Base-by-base conservation (phyloP, 2,329 filamentous ascomycete species). In the Mycosphaerella sp. region DNA sequence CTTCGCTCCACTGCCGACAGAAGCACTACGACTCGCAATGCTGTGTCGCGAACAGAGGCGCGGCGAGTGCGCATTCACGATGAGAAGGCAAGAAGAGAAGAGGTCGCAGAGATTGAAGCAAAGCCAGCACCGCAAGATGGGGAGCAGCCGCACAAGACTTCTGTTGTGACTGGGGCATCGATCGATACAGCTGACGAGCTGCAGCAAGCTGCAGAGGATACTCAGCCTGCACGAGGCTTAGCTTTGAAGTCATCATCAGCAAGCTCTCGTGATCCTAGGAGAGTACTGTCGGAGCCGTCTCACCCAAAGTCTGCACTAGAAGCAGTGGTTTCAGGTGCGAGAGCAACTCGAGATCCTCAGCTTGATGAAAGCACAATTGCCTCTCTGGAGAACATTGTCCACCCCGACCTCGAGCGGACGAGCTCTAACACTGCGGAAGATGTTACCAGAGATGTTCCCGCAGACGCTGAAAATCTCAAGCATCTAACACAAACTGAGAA, bases 331-430 rank as follows among this genome's bases (percentile, higher is more conserved):
- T 63, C 68, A 48, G 67, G 73, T 59, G 70, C 70, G 5, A 69
- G 49, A 38, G 56, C 56, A 12, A 65, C 62, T 8, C 56, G 61
- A 11, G 66, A 70, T 14, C 47, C 55, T 11, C 61, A 66, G 32
- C 69, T 71, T 39, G 75, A 74, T 36, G 75, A 78, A 31, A 73
- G 72, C 14, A 78, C 75, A 3, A 71, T 77, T 42, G 70, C 74
- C 44, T 76, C 74, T 3, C 65, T 78, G 6, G 73, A 77, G 61
- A 72, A 74, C 36, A 69, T 78, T 10, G 68, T 75, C 10, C 59
- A 67, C 14, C 67, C 66, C 12, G 46, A 59, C 36, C 36, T 57
- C 9, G 63, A 66, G n/a, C 48, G 57, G 5, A 60, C 54, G 6
- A 64, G 64, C 63, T 51, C 62, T 3, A 62, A 56, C 6, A 48